These are phyloP conservation scores for Phycomyces nitens DNA, from an alignment of 192 early-diverging fungal genomes.

Conservation along the genomic window DNA sequence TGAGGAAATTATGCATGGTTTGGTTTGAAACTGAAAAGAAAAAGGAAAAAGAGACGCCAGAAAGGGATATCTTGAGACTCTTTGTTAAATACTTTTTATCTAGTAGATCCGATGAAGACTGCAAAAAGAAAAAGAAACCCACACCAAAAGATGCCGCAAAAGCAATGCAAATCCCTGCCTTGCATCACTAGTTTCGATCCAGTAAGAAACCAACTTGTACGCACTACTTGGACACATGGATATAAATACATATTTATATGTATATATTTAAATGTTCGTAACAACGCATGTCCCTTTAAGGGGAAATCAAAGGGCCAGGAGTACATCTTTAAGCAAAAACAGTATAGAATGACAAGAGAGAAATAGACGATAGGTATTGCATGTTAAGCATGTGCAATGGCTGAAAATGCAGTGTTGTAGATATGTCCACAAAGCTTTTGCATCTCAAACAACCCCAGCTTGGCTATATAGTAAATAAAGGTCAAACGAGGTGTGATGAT, in stretches of 20 bases:
- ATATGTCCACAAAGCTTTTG: conserved; percentile 28
- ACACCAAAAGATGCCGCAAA: too few relatives aligned
- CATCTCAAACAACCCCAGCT: conserved; percentile 33
- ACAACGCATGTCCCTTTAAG: neutral
- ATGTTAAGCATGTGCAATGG: neutral
- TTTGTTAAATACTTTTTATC: too few relatives aligned
- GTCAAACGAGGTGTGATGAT: neutral
- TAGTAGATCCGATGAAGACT: too few relatives aligned
- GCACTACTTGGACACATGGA: too few relatives aligned
- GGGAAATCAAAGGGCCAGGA: neutral
- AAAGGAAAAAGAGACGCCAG: neutral
- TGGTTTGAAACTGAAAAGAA: neutral
- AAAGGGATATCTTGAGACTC: neutral
- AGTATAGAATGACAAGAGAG: neutral
- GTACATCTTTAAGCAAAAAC: neutral
- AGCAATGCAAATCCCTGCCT: neutral
- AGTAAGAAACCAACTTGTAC: too few relatives aligned
- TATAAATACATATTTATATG: neutral
- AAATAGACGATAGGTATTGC: neutral
- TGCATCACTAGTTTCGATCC: neutral
- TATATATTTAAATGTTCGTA: neutral
- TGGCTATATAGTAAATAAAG: conserved; percentile 19
- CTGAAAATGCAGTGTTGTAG: conserved; percentile 8
- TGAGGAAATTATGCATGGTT: neutral
- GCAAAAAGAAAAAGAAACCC: too few relatives aligned